These are phyloP conservation scores for Ziziphus jujuba DNA, from an alignment of 306 rosid genomes.

Conservation along the genomic window DNA sequence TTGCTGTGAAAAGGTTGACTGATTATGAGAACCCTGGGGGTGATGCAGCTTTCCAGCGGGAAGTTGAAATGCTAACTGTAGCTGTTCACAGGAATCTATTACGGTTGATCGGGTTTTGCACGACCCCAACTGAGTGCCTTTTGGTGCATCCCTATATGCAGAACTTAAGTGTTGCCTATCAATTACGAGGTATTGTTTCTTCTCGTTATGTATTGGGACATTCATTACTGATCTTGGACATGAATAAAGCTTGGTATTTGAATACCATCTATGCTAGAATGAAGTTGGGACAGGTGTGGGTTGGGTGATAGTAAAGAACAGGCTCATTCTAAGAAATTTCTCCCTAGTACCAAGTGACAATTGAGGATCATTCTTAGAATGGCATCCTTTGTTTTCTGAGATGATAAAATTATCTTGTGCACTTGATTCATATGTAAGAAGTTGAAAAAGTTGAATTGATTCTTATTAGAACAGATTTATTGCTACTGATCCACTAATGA, in stretches of 20 bases:
- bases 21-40: slow-evolving; percentile 98
- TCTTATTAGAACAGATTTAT: not conserved
- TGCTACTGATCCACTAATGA: slow-evolving; percentile 21
- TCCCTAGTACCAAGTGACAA: no score
- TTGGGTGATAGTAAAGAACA: no score
- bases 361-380: not conserved
- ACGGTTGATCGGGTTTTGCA: slow-evolving; percentile 88
- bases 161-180: slow-evolving; percentile 91
- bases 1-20: slow-evolving; percentile 93
- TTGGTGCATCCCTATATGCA: slow-evolving; percentile 97
- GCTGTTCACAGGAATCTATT: slow-evolving; percentile 90
- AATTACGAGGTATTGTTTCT: slow-evolving; percentile 67
- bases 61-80: slow-evolving; percentile 99
- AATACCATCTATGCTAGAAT: no score
- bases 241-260: no score
- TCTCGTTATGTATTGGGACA: not conserved
- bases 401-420: not conserved
- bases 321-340: no score
- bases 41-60: slow-evolving; percentile 95
- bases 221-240: not conserved
- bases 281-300: no score
- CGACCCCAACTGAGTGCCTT: slow-evolving; percentile 92
- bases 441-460: no score
- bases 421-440: not conserved
- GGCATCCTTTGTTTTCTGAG: not conserved